phyloP scores from a whole-genome alignment of 352 stramenopile genomes.

The Plasmopara viticola region DNA sequence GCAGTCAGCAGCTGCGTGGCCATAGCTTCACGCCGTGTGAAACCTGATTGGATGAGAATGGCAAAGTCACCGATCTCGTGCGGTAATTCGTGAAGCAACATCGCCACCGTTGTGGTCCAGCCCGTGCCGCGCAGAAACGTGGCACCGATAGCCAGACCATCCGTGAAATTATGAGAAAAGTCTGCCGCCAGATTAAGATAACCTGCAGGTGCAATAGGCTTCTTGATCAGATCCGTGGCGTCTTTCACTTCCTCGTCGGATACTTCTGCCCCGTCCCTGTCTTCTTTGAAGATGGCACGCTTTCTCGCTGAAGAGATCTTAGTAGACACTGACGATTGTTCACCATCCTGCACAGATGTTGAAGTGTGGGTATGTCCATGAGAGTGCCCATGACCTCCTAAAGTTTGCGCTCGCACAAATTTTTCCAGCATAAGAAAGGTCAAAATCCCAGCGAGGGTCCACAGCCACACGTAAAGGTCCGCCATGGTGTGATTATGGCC shows the following conservation, averaged over 20 bases:
- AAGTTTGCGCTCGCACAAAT: constrained; percentile 64
- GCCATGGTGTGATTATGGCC: constrained; percentile 51
- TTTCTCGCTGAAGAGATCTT: constrained; percentile 32
- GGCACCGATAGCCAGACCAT: constrained; percentile 89
- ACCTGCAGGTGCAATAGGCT: constrained; percentile 67
- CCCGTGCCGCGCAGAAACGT: constrained; percentile 77
- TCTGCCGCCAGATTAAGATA: constrained; percentile 90
- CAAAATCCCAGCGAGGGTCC: constrained; percentile 66
- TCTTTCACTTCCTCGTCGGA: constrained; percentile 15
- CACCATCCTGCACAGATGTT: constrained; percentile 21
- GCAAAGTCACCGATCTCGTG: constrained; percentile 92
- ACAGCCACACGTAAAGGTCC: constrained; percentile 70
- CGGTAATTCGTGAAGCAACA: constrained; percentile 88
- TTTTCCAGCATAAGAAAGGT: constrained; percentile 80
- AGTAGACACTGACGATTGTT: constrained; percentile 5
- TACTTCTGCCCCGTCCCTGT: constrained; percentile 24
- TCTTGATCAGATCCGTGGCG: constrained; percentile 12
- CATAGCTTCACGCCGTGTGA: constrained; percentile 87
- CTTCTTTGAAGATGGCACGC: constrained; percentile 23
- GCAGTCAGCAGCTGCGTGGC: constrained; percentile 88
- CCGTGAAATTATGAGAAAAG: constrained; percentile 91
- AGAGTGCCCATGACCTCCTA: constrained; percentile 30
- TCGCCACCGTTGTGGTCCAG: constrained; percentile 82
- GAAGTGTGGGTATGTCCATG: constrained; percentile 28
- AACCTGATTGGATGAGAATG: constrained; percentile 88